Evolutionary conservation across 345 rosid species (phyloP).

Genomic region (Hibiscus trionum): DNA sequence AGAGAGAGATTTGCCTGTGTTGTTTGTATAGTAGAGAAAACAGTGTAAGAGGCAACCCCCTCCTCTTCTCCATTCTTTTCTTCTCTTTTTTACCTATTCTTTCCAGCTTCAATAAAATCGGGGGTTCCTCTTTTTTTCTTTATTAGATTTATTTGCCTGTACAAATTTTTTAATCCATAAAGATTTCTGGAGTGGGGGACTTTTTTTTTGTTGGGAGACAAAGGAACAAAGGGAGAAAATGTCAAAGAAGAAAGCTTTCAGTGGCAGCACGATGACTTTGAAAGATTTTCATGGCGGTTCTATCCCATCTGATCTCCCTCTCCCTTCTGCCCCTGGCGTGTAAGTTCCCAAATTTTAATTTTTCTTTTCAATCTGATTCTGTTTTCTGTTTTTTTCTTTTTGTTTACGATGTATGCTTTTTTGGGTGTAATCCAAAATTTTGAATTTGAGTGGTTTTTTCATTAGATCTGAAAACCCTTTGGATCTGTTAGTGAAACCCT

Average conservation of each 20-base stretch:
- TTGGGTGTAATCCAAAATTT: not conserved
- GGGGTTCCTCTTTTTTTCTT: not conserved
- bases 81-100: not conserved
- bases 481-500: constrained; percentile 18
- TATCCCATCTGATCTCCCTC: constrained; percentile 73
- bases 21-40: not conserved
- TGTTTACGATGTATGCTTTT: not conserved
- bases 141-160: not conserved
- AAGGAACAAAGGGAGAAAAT: constrained; percentile 21
- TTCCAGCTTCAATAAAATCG: not conserved
- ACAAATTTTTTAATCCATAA: not conserved
- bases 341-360: constrained; percentile 25
- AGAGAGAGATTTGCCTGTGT: not conserved
- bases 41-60: constrained; percentile 9
- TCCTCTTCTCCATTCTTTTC: not conserved
- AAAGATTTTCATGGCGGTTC: constrained; percentile 95
- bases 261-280: constrained; percentile 74
- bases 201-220: not conserved
- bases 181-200: not conserved
- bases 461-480: constrained; percentile 18
- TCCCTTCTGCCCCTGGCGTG: constrained; percentile 95
- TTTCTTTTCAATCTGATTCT: not conserved
- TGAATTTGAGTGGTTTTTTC: not conserved
- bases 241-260: constrained; percentile 79
- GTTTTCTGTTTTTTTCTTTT: not conserved